Evolutionary conservation across 2,329 filamentous ascomycete genomes (phyloP).

Genomic region (Knufia petricola): DNA sequence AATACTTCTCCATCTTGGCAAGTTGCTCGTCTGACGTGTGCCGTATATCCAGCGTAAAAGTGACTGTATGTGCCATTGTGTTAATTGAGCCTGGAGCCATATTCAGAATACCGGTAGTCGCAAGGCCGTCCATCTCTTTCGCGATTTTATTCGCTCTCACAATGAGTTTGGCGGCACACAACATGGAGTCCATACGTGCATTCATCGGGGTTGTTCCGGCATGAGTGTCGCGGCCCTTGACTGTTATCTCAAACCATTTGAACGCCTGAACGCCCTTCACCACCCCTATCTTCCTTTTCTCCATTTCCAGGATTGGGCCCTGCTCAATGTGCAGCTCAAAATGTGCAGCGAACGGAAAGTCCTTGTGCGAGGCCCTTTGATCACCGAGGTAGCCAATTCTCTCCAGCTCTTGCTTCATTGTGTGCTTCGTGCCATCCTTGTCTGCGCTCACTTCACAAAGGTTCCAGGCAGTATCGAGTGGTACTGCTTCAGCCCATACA

Average conservation of each 20-base stretch:
- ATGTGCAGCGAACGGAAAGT: conserved; percentile 61
- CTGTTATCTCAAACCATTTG: conserved; percentile 61
- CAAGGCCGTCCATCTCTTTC: conserved; percentile 52
- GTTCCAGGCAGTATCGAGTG: conserved; percentile 52
- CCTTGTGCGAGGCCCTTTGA: conserved; percentile 46
- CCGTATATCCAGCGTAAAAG: conserved; percentile 19
- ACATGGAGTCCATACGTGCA: conserved; percentile 58
- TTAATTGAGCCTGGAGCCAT: conserved; percentile 61
- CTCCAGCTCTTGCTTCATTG: conserved; percentile 59
- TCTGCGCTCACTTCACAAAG: conserved; percentile 50
- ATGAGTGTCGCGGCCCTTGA: conserved; percentile 60
- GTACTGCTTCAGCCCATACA: conserved; percentile 63
- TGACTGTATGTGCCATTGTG: conserved; percentile 32
- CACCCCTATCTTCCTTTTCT: conserved; percentile 56
- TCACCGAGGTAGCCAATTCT: conserved; percentile 61
- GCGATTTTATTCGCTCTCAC: conserved; percentile 57
- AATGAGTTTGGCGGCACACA: conserved; percentile 60
- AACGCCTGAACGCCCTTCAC: conserved; percentile 68
- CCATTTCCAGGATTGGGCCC: conserved; percentile 63
- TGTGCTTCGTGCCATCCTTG: conserved; percentile 28
- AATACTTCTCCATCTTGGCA: conserved; percentile 18
- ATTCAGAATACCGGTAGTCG: conserved; percentile 60
- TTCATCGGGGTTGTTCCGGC: conserved; percentile 65
- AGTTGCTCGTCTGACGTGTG: conserved; percentile 15
- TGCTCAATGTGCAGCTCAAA: conserved; percentile 86